Conservation (phyloP, 495 filamentous ascomycete genomes). For the Aspergillus steynii region DNA sequence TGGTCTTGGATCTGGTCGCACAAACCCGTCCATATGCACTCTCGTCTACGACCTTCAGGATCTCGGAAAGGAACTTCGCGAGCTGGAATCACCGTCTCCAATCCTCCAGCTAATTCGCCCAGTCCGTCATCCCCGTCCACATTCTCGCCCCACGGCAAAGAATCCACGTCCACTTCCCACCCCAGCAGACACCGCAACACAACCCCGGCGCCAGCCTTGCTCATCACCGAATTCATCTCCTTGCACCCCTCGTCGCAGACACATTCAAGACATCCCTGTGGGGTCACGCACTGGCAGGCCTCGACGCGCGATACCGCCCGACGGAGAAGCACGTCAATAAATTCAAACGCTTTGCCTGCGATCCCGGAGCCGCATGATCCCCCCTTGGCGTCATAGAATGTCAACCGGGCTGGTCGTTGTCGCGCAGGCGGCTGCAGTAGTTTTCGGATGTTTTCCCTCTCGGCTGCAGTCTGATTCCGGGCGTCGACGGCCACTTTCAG, state of each 20-base stretch:
- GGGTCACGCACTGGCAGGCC: slow-evolving; percentile 61
- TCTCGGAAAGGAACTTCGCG: slow-evolving; percentile 55
- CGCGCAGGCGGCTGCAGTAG: slow-evolving; percentile 51
- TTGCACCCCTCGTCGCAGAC: slow-evolving; percentile 83
- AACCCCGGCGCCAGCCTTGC: slow-evolving; percentile 82
- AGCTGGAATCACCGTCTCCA: slow-evolving; percentile 83
- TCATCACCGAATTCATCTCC: slow-evolving; percentile 89
- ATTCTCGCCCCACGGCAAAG: slow-evolving; percentile 78
- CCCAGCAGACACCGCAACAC: slow-evolving; percentile 75
- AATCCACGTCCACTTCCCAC: slow-evolving; percentile 70
- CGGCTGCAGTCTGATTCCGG: neutral
- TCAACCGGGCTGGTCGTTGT: slow-evolving; percentile 86
- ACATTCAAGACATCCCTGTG: slow-evolving; percentile 83
- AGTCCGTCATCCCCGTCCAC: slow-evolving; percentile 37
- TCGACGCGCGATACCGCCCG: slow-evolving; percentile 80
- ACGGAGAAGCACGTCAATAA: slow-evolving; percentile 73
- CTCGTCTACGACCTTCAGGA: slow-evolving; percentile 26
- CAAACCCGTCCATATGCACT: neutral
- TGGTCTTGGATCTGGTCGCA: neutral
- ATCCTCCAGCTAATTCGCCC: slow-evolving; percentile 61
- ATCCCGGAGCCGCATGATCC: slow-evolving; percentile 82
- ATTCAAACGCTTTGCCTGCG: slow-evolving; percentile 89
- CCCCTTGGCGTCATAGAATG: slow-evolving; percentile 94
- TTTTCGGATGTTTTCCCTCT: slow-evolving; percentile 17
- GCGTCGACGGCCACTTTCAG: slow-evolving; percentile 31